Evolutionary conservation across 208 protist species (phyloP), one percentile per base, ranked within the genome.

Genomic region (Trypanosoma boissoni): DNA sequence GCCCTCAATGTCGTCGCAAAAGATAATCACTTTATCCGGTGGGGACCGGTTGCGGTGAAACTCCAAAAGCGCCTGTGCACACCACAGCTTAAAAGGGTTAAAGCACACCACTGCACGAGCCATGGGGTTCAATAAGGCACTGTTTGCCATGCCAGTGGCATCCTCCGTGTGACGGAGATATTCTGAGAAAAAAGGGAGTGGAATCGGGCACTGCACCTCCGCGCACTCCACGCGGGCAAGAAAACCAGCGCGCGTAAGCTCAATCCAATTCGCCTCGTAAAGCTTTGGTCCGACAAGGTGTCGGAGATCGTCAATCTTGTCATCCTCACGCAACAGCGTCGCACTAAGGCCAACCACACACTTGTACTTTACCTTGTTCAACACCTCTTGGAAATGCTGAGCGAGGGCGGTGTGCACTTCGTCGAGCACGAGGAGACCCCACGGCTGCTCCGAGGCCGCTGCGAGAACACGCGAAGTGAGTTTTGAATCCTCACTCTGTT

Each of bases 231-330:
- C 98, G 12, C 80, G 78, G 0, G 99, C 99, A 37, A 99, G 88
- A 68, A 97, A 98, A 20, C 98, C 98, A 28, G 79, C 78, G 32
- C 72, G 61, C 20, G 95, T 92, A 18, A 99, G 79, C 60, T 99
- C 97, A 2, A 99, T 86, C 98, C 98, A 99, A 73, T 99, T 99
- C 1, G 98, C 99, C 64, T 99, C 98, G 74, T 99, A 99, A 55
- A 99, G 76, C 69, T 99, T 99, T 21, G 99, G 99, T 0, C 99
- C 98, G 43, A 99, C 98, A n/a, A 99, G 83, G 72, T 97, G 97
- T 9, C 96, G 93, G 6, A 99, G 72, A 64, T 99, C 95, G 16
- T 70, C 79, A 64, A 99, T 99, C 46, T 90, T 92, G 34, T 98
- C 91, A 76, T 99, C 99, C 86, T 99, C 99, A 18, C 94, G 86